phyloP scores from a whole-genome alignment of 768 basidiomycete genomes.

The Pleurotus cornucopiae region DNA sequence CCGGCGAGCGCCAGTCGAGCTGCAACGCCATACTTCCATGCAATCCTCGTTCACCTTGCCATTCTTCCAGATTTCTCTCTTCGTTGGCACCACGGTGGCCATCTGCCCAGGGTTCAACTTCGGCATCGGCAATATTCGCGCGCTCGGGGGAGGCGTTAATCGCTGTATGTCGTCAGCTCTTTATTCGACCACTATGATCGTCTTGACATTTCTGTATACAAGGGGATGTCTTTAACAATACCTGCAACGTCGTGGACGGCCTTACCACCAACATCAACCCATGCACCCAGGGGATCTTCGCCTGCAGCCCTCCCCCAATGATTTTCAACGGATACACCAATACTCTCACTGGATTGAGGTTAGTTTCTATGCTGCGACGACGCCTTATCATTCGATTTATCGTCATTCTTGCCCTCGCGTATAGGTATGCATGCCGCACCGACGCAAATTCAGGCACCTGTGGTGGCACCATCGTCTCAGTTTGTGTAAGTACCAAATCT shows the following conservation, averaged over 20 bases:
- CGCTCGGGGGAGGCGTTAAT: constrained; percentile 15
- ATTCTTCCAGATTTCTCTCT: constrained; percentile 17
- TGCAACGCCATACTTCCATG: too few species aligned
- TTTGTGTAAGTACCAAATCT: constrained; percentile 20
- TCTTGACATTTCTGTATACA: background rate
- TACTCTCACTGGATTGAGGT: constrained; percentile 19
- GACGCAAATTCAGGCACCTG: constrained; percentile 24
- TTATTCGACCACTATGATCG: too few species aligned
- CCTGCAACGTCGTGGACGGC: constrained; percentile 22
- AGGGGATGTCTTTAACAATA: constrained; percentile 26
- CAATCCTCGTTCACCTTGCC: background rate
- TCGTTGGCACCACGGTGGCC: constrained; percentile 12
- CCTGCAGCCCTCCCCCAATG: constrained; percentile 24
- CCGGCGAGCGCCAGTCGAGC: too few species aligned
- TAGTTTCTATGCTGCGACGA: background rate
- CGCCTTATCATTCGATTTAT: background rate
- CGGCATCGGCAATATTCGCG: constrained; percentile 21
- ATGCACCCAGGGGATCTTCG: constrained; percentile 24
- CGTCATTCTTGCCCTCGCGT: background rate
- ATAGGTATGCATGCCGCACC: constrained; percentile 23
- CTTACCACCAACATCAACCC: constrained; percentile 25
- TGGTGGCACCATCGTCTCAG: constrained; percentile 20
- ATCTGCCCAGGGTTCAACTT: constrained; percentile 25
- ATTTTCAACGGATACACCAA: constrained; percentile 24
- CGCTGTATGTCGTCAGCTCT: constrained; percentile 13